Evolutionary conservation across 179 eudicot genomes (phyloP).

Genomic region (Vitellaria paradoxa): DNA sequence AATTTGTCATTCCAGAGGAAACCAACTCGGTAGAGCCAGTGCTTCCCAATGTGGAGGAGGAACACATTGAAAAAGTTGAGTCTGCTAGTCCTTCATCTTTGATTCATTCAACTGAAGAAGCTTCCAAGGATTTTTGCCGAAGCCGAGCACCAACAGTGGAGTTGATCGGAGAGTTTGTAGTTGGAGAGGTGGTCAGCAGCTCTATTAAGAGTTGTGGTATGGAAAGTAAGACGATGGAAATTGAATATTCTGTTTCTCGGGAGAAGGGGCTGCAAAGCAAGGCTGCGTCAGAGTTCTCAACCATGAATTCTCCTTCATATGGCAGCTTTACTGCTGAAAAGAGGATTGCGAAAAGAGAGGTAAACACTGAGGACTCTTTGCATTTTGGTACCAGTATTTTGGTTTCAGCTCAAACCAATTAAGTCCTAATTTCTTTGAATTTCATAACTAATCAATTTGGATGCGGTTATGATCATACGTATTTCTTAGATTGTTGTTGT

Average conservation of each 20-base stretch:
- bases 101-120: slow-evolving; percentile 13
- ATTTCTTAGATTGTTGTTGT: background rate
- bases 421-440: background rate
- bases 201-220: slow-evolving; percentile 14
- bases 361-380: background rate
- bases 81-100: slow-evolving; percentile 5
- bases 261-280: slow-evolving; percentile 6
- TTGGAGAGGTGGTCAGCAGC: slow-evolving; percentile 29
- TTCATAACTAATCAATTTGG: background rate
- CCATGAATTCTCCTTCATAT: slow-evolving; percentile 29
- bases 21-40: slow-evolving; percentile 9
- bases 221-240: slow-evolving; percentile 12
- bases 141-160: slow-evolving; percentile 32
- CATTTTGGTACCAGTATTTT: too few species aligned
- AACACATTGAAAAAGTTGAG: slow-evolving; percentile 15
- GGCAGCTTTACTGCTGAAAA: slow-evolving; percentile 35
- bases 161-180: slow-evolving; percentile 39
- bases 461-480: too few species aligned
- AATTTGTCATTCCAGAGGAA: slow-evolving; percentile 8
- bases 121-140: slow-evolving; percentile 8
- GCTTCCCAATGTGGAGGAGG: background rate
- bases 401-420: background rate
- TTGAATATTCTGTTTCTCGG: background rate
- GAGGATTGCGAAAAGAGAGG: slow-evolving; percentile 37
- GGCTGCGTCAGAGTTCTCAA: slow-evolving; percentile 16